A percentile compares a stretch with the other conserved stretches of the same genome.
These are phyloP conservation scores for Pythium folliculosum DNA, from an alignment of 352 stramenopile genomes.

Conservation along the genomic window DNA sequence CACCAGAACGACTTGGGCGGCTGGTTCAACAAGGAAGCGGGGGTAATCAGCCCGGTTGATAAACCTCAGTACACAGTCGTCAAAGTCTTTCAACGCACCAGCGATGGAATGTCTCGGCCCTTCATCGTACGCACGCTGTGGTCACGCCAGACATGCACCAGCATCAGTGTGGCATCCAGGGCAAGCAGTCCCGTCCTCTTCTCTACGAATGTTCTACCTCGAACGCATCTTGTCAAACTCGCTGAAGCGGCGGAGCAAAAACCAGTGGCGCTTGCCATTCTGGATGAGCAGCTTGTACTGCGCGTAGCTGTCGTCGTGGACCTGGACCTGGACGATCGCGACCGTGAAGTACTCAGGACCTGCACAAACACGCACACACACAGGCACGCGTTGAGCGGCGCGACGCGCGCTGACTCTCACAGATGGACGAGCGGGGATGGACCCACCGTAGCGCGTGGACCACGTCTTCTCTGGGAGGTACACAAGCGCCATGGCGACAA, in stretches of 20 bases:
- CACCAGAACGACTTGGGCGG: slow-evolving; percentile 76
- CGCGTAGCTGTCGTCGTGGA: slow-evolving; percentile 55
- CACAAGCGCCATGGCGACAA: slow-evolving; percentile 60
- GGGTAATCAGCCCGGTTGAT: too few relatives aligned
- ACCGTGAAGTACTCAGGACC: slow-evolving; percentile 78
- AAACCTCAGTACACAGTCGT: too few relatives aligned
- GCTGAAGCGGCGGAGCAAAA: slow-evolving; percentile 65
- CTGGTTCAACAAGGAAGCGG: slow-evolving; percentile 20
- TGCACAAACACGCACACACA: slow-evolving; percentile 27
- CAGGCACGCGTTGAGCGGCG: neutral
- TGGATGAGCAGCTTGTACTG: slow-evolving; percentile 73
- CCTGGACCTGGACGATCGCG: slow-evolving; percentile 47
- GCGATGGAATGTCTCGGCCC: slow-evolving; percentile 41
- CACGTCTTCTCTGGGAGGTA: slow-evolving; percentile 71
- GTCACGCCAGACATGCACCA: neutral
- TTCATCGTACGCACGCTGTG: slow-evolving; percentile 49
- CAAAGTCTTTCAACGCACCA: slow-evolving; percentile 35
- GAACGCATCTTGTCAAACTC: slow-evolving; percentile 61
- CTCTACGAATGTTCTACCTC: slow-evolving; percentile 36
- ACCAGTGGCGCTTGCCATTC: slow-evolving; percentile 71
- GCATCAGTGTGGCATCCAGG: too few relatives aligned
- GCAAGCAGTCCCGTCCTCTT: neutral
- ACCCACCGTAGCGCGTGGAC: slow-evolving; percentile 73
- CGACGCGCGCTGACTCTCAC: neutral
- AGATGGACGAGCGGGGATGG: neutral